Conservation (phyloP, 768 basidiomycete genomes). For the Xerocomellus chrysenteron region DNA sequence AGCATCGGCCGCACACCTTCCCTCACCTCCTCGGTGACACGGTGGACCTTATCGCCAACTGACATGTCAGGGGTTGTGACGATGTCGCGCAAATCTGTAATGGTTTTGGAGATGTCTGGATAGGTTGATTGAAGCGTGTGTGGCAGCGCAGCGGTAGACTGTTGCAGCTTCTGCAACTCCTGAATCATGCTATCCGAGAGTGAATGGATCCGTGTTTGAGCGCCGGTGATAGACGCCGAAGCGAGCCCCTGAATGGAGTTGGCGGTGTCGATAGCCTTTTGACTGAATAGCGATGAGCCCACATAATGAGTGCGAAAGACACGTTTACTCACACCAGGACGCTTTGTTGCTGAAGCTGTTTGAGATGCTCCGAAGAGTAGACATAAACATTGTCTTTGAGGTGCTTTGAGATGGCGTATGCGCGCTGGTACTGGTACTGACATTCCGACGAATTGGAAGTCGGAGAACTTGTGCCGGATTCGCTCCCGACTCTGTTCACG, state of each 20-base stretch:
- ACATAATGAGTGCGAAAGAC: not conserved
- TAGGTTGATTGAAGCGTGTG: conserved; percentile 60
- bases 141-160: conserved; percentile 57
- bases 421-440: conserved; percentile 80
- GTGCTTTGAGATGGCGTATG: conserved; percentile 59
- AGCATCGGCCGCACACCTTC: conserved; percentile 62
- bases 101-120: conserved; percentile 50
- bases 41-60: conserved; percentile 59
- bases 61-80: conserved; percentile 54
- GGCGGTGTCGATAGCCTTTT: conserved; percentile 69
- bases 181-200: conserved; percentile 65
- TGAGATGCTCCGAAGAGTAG: conserved; percentile 71
- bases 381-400: conserved; percentile 61
- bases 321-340: conserved; percentile 52
- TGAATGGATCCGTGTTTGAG: conserved; percentile 55
- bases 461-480: conserved; percentile 46
- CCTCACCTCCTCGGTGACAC: conserved; percentile 56
- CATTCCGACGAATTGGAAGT: conserved; percentile 50
- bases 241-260: conserved; percentile 60
- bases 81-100: conserved; percentile 54
- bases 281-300: conserved; percentile 38
- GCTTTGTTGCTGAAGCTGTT: conserved; percentile 65
- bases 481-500: conserved; percentile 46
- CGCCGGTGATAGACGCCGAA: conserved; percentile 51
- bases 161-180: conserved; percentile 66